Percentiles rank a stretch among this genome's conserved stretches.
phyloP scores from a whole-genome alignment of 495 filamentous ascomycete species.

The Amorphotheca resinae region DNA sequence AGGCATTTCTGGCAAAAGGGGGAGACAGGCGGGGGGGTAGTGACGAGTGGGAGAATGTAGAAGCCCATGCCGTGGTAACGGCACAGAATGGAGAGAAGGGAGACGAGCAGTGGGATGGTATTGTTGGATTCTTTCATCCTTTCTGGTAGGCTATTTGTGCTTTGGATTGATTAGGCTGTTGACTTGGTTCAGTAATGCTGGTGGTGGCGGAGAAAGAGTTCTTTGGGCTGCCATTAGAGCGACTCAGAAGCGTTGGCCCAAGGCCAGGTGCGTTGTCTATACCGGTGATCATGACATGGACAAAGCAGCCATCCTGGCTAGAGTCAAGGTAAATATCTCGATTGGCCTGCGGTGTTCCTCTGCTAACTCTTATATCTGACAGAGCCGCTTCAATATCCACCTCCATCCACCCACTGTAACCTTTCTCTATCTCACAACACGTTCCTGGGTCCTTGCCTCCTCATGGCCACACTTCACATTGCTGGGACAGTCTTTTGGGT shows the following conservation, averaged over 20 bases:
- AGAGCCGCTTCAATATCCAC: constrained; percentile 85
- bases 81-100: constrained; percentile 40
- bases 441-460: constrained; percentile 68
- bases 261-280: constrained; percentile 80
- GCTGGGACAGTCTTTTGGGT: constrained; percentile 84
- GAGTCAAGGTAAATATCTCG: constrained; percentile 47
- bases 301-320: constrained; percentile 63
- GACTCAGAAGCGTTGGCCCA: constrained; percentile 80
- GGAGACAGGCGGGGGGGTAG: constrained; percentile 37
- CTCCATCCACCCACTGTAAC: constrained; percentile 72
- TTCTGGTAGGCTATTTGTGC: constrained; percentile 54
- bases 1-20: constrained; percentile 23
- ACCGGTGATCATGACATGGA: constrained; percentile 84
- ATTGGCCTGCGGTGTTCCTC: not conserved
- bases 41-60: constrained; percentile 67
- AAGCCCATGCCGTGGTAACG: constrained; percentile 37
- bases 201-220: constrained; percentile 90
- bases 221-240: constrained; percentile 92
- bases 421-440: constrained; percentile 81
- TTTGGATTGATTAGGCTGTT: not conserved
- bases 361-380: constrained; percentile 1
- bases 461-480: constrained; percentile 91
- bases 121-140: constrained; percentile 94
- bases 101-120: constrained; percentile 58
- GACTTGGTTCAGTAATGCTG: constrained; percentile 61